These are phyloP conservation scores for Xylaria longipes DNA, from an alignment of 495 filamentous ascomycete species.

Conservation along the genomic window DNA sequence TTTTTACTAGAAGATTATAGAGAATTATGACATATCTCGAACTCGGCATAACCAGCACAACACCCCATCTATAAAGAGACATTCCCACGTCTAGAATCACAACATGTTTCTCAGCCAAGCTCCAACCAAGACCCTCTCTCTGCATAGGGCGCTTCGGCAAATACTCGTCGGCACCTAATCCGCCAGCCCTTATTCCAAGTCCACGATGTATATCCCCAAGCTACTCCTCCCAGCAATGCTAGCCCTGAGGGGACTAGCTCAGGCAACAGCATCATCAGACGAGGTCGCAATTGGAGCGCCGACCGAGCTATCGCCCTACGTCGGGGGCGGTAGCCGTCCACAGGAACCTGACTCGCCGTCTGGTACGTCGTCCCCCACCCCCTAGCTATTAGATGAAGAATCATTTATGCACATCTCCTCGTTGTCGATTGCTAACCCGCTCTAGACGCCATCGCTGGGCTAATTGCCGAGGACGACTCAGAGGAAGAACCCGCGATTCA, in stretches of 20 bases:
- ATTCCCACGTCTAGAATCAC: too few relatives aligned
- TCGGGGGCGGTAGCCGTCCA: background rate
- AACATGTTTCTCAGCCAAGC: too few relatives aligned
- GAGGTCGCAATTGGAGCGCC: background rate
- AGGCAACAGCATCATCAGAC: background rate
- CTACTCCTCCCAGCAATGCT: slow-evolving; percentile 9
- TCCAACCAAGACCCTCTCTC: background rate
- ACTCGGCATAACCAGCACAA: background rate
- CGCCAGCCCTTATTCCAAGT: background rate
- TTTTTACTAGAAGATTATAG: background rate
- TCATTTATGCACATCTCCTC: background rate
- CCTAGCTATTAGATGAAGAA: background rate
- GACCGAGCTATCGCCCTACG: background rate
- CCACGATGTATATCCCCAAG: slow-evolving; percentile 18
- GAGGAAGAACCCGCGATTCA: background rate
- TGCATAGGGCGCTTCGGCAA: background rate
- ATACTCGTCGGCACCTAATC: background rate
- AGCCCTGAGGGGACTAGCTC: slow-evolving; percentile 3
- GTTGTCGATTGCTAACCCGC: background rate
- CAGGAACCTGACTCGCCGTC: background rate
- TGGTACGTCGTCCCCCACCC: background rate
- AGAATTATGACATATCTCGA: slow-evolving; percentile 6
- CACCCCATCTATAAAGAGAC: background rate
- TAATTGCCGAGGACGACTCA: background rate
- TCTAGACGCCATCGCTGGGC: background rate